These are phyloP conservation scores for Aspergillus baeticus DNA, from an alignment of 495 filamentous ascomycete species.

Conservation along the genomic window DNA sequence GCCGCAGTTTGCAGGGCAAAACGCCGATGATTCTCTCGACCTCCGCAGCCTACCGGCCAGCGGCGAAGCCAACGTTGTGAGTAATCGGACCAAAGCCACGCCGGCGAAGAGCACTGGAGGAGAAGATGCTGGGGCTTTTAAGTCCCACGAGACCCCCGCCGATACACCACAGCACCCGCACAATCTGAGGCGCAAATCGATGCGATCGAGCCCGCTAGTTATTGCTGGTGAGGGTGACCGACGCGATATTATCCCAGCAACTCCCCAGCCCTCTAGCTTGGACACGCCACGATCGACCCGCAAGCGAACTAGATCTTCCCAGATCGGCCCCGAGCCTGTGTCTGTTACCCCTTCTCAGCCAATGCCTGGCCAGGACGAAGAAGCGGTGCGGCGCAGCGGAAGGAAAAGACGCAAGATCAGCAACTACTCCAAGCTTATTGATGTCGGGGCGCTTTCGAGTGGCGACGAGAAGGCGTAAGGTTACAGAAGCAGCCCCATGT, in stretches of 20 bases:
- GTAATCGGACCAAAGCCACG: background rate
- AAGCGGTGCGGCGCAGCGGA: slow-evolving; percentile 17
- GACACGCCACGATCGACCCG: slow-evolving; percentile 6
- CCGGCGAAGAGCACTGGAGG: background rate
- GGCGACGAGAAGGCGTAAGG: slow-evolving; percentile 16
- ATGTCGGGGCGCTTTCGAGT: slow-evolving; percentile 26
- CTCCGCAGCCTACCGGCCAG: background rate
- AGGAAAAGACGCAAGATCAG: slow-evolving; percentile 31
- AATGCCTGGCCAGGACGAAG: background rate
- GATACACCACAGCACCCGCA: background rate
- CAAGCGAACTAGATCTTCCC: background rate
- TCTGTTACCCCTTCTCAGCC: background rate
- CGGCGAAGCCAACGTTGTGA: background rate
- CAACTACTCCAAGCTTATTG: slow-evolving; percentile 27
- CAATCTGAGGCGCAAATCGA: background rate
- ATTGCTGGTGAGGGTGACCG: background rate
- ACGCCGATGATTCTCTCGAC: background rate
- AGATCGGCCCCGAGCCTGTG: background rate
- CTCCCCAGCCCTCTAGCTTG: background rate
- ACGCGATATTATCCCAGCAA: background rate
- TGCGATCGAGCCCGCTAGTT: background rate
- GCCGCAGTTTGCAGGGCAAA: slow-evolving; percentile 7
- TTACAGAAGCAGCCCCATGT: background rate
- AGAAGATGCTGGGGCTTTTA: background rate
- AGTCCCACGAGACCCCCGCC: background rate